Percentiles rank a stretch among this genome's conserved stretches.
Evolutionary conservation across 495 filamentous ascomycete genomes (phyloP).

Genomic region (Xylaria venustula): DNA sequence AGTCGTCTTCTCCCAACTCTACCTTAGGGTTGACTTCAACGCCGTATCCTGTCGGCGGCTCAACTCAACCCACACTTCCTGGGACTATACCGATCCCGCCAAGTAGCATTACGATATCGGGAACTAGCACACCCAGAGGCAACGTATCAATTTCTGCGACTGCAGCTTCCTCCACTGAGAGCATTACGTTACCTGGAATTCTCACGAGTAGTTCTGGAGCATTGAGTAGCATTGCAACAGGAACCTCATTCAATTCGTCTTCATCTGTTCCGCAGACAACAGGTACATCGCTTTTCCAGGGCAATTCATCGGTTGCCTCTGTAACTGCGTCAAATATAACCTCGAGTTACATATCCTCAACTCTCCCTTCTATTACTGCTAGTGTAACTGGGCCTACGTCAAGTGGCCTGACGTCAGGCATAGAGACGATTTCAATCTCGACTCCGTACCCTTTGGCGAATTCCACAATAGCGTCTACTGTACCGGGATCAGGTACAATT

Average conservation of each 20-base stretch:
- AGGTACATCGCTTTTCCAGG: background rate
- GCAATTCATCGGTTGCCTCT: background rate
- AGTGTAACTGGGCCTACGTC: background rate
- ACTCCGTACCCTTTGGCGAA: background rate
- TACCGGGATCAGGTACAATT: background rate
- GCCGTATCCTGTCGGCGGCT: background rate
- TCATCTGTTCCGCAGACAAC: background rate
- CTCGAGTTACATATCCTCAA: background rate
- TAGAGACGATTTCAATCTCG: background rate
- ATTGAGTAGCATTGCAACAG: background rate
- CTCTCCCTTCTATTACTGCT: background rate
- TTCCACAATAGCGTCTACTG: background rate
- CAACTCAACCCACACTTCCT: background rate
- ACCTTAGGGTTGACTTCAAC: background rate
- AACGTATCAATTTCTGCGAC: background rate
- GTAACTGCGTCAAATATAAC: background rate
- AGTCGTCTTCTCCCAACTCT: background rate
- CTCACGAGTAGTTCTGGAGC: conserved; percentile 10
- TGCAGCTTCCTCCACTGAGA: conserved; percentile 4
- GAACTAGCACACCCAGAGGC: background rate
- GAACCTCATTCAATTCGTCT: background rate
- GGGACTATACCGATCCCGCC: background rate
- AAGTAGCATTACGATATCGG: background rate
- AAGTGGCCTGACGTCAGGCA: background rate
- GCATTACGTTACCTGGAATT: conserved; percentile 4